phyloP scores from a whole-genome alignment of 2,329 filamentous ascomycete species.

The Fulvia fulva region DNA sequence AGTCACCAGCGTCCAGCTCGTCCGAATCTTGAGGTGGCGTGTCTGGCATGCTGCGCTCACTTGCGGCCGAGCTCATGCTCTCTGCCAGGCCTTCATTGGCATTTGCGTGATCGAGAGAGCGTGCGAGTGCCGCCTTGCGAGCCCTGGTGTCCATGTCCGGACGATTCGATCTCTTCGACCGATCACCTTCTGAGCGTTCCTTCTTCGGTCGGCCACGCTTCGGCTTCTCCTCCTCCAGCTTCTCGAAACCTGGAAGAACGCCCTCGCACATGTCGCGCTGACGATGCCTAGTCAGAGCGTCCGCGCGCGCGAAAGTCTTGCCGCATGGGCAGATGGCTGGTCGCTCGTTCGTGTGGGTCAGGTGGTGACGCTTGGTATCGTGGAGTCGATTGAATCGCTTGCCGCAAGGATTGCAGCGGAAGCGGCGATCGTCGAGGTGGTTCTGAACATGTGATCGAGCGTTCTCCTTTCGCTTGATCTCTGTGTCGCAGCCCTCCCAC shows the following conservation, averaged over 20 bases:
- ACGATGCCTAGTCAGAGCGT: constrained; percentile 88
- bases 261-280: constrained; percentile 96
- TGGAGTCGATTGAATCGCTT: constrained; percentile 98
- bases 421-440: constrained; percentile 93
- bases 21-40: constrained; percentile 31
- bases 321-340: constrained; percentile 93
- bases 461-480: constrained; percentile 96
- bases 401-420: constrained; percentile 84
- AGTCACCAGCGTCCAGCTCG: constrained; percentile 28
- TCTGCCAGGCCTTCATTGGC: constrained; percentile 11
- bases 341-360: constrained; percentile 95
- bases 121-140: constrained; percentile 54
- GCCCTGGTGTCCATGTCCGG: constrained; percentile 57
- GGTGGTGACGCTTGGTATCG: constrained; percentile 93
- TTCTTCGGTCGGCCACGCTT: constrained; percentile 66
- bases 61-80: constrained; percentile 28
- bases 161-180: constrained; percentile 19
- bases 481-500: constrained; percentile 72
- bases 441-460: constrained; percentile 98
- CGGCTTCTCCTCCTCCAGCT: constrained; percentile 57
- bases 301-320: constrained; percentile 90
- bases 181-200: constrained; percentile 38
- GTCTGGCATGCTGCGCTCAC: constrained; percentile 31
- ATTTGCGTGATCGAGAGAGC: constrained; percentile 36
- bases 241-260: constrained; percentile 70